These are phyloP conservation scores for Ascosphaera aggregata DNA, from an alignment of 2,329 filamentous ascomycete genomes.

Conservation along the genomic window DNA sequence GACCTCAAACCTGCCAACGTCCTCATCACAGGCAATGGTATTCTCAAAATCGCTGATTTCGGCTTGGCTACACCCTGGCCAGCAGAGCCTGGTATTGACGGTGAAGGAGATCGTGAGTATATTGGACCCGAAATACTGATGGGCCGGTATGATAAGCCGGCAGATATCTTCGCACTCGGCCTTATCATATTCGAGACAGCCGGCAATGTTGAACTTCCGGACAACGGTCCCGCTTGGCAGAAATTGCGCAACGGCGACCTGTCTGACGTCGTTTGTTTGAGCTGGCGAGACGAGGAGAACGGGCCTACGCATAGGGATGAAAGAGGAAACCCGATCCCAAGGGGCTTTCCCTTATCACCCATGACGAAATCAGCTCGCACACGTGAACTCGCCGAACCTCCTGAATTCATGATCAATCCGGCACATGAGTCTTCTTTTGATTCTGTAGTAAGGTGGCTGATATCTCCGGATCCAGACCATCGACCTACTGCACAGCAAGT, in stretches of 20 bases:
- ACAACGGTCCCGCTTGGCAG: constrained; percentile 81
- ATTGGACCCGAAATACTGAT: constrained; percentile 81
- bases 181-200: constrained; percentile 89
- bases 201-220: constrained; percentile 77
- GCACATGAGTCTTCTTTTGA: constrained; percentile 55
- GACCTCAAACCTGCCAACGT: constrained; percentile 44
- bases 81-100: constrained; percentile 51
- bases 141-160: constrained; percentile 69
- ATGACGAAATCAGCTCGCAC: constrained; percentile 16
- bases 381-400: constrained; percentile 44
- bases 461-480: constrained; percentile 45
- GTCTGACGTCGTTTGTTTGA: constrained; percentile 69
- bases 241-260: constrained; percentile 75
- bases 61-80: constrained; percentile 58
- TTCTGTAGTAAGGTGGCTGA: constrained; percentile 69
- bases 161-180: constrained; percentile 83
- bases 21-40: constrained; percentile 41
- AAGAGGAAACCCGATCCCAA: constrained; percentile 40
- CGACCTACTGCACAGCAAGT: constrained; percentile 57
- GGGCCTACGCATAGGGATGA: constrained; percentile 46
- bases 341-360: constrained; percentile 19
- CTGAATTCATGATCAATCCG: constrained; percentile 69
- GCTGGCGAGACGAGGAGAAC: constrained; percentile 33
- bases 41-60: constrained; percentile 43
- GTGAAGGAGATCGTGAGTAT: constrained; percentile 89